Evolutionary conservation across 345 rosid genomes (phyloP).

Genomic region (Arabidopsis thaliana): DNA sequence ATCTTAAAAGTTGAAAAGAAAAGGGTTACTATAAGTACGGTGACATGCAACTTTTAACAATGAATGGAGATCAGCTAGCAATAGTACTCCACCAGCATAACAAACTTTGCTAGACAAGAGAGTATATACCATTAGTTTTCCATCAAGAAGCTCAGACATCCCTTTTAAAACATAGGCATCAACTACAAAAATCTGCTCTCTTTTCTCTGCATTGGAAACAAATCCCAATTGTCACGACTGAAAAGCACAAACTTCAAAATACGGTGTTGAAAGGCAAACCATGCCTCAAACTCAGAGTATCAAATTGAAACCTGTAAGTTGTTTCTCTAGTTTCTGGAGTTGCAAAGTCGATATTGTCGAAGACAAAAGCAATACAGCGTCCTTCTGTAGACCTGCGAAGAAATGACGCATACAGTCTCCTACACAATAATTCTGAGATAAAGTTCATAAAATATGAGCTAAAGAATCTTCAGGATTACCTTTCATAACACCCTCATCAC

Average conservation of each 20-base stretch:
- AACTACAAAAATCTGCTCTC: constrained; percentile 52
- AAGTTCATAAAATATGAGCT: not conserved
- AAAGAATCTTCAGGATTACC: constrained; percentile 52
- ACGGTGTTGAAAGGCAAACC: constrained; percentile 20
- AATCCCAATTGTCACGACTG: constrained; percentile 16
- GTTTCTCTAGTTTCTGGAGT: constrained; percentile 65
- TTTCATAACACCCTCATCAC: constrained; percentile 62
- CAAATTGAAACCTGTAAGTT: constrained; percentile 57
- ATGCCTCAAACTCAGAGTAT: not conserved
- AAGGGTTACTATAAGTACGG: constrained; percentile 25
- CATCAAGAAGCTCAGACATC: constrained; percentile 61
- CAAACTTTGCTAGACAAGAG: constrained; percentile 24
- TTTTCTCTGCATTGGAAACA: constrained; percentile 58
- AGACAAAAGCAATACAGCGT: constrained; percentile 60
- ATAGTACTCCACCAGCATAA: constrained; percentile 11
- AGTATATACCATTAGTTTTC: constrained; percentile 66
- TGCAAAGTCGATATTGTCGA: constrained; percentile 55
- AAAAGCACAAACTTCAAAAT: constrained; percentile 20
- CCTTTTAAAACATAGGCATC: constrained; percentile 78
- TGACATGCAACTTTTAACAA: not conserved
- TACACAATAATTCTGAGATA: constrained; percentile 19
- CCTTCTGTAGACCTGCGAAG: constrained; percentile 64
- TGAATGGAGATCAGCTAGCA: constrained; percentile 15
- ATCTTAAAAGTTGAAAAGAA: constrained; percentile 52
- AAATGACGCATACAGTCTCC: constrained; percentile 20